Evolutionary conservation across 75 land plant species (phyloP), one percentile per base, ranked within the genome.

Genomic region (Azolla pinnata): DNA sequence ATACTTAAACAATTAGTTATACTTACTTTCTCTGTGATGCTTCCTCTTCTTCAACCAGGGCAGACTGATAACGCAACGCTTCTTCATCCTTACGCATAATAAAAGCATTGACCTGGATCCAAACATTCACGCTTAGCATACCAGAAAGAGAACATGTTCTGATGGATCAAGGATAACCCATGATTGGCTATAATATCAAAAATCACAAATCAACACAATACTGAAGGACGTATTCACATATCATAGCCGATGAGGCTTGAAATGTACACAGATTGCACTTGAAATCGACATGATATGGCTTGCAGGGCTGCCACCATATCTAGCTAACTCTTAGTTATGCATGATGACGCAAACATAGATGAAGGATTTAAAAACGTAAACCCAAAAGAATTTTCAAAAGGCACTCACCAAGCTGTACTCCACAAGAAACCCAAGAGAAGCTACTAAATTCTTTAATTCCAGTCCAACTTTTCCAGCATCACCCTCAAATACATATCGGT

Each of bases 1-100:
- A 21, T 18, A 26, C 30, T 53, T 45, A 30, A 40, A n/a, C 31
- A 54, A 25, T 12, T 18, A 27, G 29, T 1, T 24, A n/a, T 20
- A 29, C 59, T 53, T 65, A 91, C 97, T 77, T 91, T 62, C 65
- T 81, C 52, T 82, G 83, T 54, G 86, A 86, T 53, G 82, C 97
- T 69, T 88, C 97, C 61, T 88, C 97, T 75, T 91, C 97, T 48
- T 88, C 95, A 40, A 91, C 76, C 20, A 91, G 70, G 56, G 83
- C 67, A 56, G 85, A 80, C 33, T 91, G 93, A 54, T 70, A 82
- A 42, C 86, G 77, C 47, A 80, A 66, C 47, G 97, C 89, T 65
- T 91, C 95, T 21, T 79, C 89, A 74, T 87, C 86, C 72, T 82
- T 91, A 35, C 85, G 79, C 61, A 70, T 88, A 60, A 88, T 67